Evolutionary conservation across 768 basidiomycete genomes (phyloP), one percentile per base, ranked within the genome.

Genomic region (Gloeostereum incarnatum): DNA sequence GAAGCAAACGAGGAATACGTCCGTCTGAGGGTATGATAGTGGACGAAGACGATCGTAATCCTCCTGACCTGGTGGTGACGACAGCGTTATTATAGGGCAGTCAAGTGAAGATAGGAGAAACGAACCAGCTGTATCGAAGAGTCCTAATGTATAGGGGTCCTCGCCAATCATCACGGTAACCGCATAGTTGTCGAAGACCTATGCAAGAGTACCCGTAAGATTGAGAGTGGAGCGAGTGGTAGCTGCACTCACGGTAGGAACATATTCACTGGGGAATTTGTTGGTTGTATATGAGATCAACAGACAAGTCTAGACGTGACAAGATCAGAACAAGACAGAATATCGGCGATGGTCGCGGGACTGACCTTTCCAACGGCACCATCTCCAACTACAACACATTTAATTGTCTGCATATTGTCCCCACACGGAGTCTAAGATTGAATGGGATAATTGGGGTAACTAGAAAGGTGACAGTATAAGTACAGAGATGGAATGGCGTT

Each of bases 91-190:
- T 35, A 39, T 37, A 20, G 38, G 36, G 35, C 21, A 22, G 27
- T 5, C 31, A 38, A 2, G 29, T 6, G n/a, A 24, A 4, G 14
- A 38, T 13, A 41, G n/a, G 38, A 7, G 34, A n/a, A n/a, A 73
- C 86, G 51, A 47, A 92, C 92, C 92, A 50, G 96, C 96, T 43
- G 96, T 99, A 73, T 99, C 96, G 62, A 98, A 99, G 49, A 99
- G 62, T 40, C 96, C 96, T 56, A 99, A 67, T 47, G 96, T 98
- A 62, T 98, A 98, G 38, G 96, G 94, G 63, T 98, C 94, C 54
- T 98, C 96, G 38, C 94, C 94, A 65, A 99, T 98, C 96, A 99
- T 98, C 42, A 99, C 96, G n/a, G 94, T 98, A 45, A 98, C 96
- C 45, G 96, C 96, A 65, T 93, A 93, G 64, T 94, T 94, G 64